Base-by-base conservation (phyloP, 306 rosid species). In the Quercus engelmannii region DNA sequence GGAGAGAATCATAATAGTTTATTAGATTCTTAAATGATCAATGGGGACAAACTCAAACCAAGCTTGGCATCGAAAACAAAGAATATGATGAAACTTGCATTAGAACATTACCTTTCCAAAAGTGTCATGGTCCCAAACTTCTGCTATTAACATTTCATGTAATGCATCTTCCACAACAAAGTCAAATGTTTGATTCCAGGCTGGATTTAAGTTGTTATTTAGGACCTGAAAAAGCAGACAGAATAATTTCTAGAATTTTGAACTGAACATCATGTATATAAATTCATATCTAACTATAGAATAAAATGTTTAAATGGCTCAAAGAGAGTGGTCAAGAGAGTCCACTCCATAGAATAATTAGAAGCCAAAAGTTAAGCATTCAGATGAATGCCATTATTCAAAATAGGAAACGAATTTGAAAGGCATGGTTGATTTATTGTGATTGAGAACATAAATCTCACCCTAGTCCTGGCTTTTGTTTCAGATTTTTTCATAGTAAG, bases 151-250 rank as follows among this genome's bases (percentile, higher is more conserved):
- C 97, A 95, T 86, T 56, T 95, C 99, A 69, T 90, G 97, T 70
- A 91, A 88, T 25, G 89, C 97, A 82, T 95, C 98, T 87, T 95
- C 99, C 86, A 95, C 98, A 74, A 95, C 93, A 77, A 95, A 92
- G 85, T 95, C 98, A 71, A 91, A 92, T 56, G 97, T 95, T 88
- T 91, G 99, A 86, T 92, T 95, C 99, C 99, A 95, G 58, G 86
- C 88, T 54, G 99, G 99, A 76, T 92, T 92, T 85, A 95, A 75
- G 69, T 88, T 90, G 85, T 92, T 96, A 14, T 73, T 88, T 28
- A 91, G 90, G 75, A 95, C 99, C 99, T 95, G 84, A 79, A 12
- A 76, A 81, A 74, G 72, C 71, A 79, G 30, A 41, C 25, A 21
- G 54, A 12, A 38, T 38, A 26, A 28, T 52, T 52, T 11, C 35